Percentiles rank a stretch among this genome's conserved stretches.
Conservation (phyloP, 2,329 filamentous ascomycete species). For the Fusarium longipes region DNA sequence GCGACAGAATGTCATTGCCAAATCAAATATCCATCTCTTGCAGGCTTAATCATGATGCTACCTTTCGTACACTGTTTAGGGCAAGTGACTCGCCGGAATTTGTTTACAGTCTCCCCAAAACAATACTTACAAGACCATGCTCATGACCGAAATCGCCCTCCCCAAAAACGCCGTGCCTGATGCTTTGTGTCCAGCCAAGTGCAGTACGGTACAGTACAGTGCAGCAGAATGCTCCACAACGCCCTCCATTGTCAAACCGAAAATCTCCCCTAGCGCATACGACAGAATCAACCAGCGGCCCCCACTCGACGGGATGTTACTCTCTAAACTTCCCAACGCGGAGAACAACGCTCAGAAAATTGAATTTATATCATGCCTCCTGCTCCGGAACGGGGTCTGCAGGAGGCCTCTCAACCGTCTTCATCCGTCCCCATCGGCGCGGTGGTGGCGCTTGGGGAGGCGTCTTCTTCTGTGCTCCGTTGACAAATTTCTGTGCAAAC, state of each 20-base stretch:
- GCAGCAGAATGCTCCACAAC: constrained; percentile 38
- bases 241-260: constrained; percentile 34
- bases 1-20: neutral
- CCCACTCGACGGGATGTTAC: constrained; percentile 12
- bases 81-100: constrained; percentile 17
- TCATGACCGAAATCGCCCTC: constrained; percentile 7
- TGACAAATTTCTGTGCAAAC: constrained; percentile 49
- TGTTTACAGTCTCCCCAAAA: constrained; percentile 23
- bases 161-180: constrained; percentile 37
- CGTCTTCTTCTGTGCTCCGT: constrained; percentile 53
- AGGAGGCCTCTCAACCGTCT: constrained; percentile 49
- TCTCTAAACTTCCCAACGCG: constrained; percentile 7
- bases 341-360: neutral
- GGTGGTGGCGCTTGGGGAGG: constrained; percentile 61
- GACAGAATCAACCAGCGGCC: constrained; percentile 7
- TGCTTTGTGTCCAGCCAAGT: constrained; percentile 37
- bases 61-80: constrained; percentile 2
- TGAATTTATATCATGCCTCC: constrained; percentile 10
- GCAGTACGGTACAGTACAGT: constrained; percentile 1
- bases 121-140: constrained; percentile 3
- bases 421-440: constrained; percentile 58
- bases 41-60: constrained; percentile 17
- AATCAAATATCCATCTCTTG: constrained; percentile 19
- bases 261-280: constrained; percentile 14
- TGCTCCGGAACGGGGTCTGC: constrained; percentile 43